A percentile compares a stretch with the other conserved stretches of the same genome.
These are phyloP conservation scores for Cnidoscolus chayamansa DNA, from an alignment of 441 rosid species.

Conservation along the genomic window DNA sequence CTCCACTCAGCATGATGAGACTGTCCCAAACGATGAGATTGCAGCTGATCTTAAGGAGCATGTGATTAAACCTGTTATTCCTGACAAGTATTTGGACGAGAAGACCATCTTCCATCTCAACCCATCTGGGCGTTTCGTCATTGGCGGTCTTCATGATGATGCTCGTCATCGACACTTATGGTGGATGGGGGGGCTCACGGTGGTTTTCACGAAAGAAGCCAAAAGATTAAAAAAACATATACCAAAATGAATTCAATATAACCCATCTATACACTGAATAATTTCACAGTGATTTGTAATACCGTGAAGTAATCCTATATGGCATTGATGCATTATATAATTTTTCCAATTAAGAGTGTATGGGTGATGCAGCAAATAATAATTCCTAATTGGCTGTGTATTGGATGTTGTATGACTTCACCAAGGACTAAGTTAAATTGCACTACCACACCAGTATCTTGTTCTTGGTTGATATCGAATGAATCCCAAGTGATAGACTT, in stretches of 20 bases:
- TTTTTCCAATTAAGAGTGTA: background rate
- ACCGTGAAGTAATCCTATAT: too few species aligned
- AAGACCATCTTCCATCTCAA: conserved; percentile 78
- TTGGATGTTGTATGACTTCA: background rate
- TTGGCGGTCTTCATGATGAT: conserved; percentile 77
- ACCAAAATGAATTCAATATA: too few species aligned
- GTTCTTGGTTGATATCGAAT: background rate
- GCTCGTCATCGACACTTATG: conserved; percentile 71
- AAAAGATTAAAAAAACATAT: too few species aligned
- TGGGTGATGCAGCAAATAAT: too few species aligned
- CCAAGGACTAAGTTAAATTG: background rate
- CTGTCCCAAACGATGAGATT: conserved; percentile 67
- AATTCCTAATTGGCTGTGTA: background rate
- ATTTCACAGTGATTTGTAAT: too few species aligned
- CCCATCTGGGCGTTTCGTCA: conserved; percentile 75
- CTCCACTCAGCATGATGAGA: conserved; percentile 82
- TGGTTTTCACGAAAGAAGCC: conserved; percentile 21
- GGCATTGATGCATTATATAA: too few species aligned
- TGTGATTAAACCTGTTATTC: conserved; percentile 65
- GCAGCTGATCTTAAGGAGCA: conserved; percentile 78
- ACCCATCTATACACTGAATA: too few species aligned
- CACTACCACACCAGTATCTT: background rate
- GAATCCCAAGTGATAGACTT: background rate
- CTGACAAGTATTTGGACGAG: conserved; percentile 75
- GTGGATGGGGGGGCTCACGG: conserved; percentile 76